These are phyloP conservation scores for Metschnikowia gelsemii DNA, from an alignment of 805 yeast genomes.

Conservation along the genomic window DNA sequence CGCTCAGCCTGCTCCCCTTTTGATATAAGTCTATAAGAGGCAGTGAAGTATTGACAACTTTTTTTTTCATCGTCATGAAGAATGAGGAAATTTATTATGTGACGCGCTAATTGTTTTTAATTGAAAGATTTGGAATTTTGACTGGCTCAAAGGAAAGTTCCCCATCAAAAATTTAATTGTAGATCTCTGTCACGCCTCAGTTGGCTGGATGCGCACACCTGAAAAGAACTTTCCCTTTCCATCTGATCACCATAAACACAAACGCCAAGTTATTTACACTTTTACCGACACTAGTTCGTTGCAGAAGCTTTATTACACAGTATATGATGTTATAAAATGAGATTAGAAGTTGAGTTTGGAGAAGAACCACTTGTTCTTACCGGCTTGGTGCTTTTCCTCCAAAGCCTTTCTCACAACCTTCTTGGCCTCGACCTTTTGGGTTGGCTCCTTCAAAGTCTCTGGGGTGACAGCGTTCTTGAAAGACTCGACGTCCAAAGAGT, in stretches of 20 bases:
- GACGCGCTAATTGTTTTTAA: too few relatives aligned
- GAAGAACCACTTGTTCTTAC: constrained; percentile 99
- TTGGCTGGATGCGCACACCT: too few relatives aligned
- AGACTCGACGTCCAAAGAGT: constrained; percentile 94
- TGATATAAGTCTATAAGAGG: too few relatives aligned
- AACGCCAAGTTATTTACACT: not conserved
- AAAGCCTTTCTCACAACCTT: constrained; percentile 98
- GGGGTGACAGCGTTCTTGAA: constrained; percentile 89
- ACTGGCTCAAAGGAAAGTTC: too few relatives aligned
- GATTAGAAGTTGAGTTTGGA: constrained; percentile 89
- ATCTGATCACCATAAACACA: not conserved
- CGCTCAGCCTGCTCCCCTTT: too few relatives aligned
- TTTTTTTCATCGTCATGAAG: too few relatives aligned
- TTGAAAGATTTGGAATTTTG: too few relatives aligned
- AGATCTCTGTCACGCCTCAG: too few relatives aligned
- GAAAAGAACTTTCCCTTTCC: not conserved
- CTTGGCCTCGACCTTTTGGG: constrained; percentile 98
- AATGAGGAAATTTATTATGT: too few relatives aligned
- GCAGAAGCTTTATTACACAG: constrained; percentile 24
- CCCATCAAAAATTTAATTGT: too few relatives aligned
- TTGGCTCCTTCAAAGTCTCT: constrained; percentile 95
- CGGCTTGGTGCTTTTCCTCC: constrained; percentile 99
- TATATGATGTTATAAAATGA: constrained; percentile 22
- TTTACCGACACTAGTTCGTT: constrained; percentile 18
- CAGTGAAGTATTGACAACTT: too few relatives aligned